These are phyloP conservation scores for Boletus barrowsii DNA, from an alignment of 768 basidiomycete species.

Conservation along the genomic window DNA sequence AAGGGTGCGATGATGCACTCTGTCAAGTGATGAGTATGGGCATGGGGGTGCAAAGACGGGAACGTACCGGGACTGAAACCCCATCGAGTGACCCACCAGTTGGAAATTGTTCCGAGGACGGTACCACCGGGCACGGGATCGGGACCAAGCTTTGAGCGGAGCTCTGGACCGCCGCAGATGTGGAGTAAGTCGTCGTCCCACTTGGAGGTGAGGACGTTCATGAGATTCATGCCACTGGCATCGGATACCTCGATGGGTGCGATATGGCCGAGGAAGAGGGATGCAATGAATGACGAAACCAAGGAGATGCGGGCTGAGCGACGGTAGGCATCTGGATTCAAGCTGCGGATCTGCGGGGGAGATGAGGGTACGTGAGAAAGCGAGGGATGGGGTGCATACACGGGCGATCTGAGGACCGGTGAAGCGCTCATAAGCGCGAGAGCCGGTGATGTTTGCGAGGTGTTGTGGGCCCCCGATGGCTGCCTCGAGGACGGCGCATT, in stretches of 20 bases:
- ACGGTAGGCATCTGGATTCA: neutral
- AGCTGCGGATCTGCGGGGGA: constrained; percentile 2
- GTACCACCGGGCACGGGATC: constrained; percentile 3
- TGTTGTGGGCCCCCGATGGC: neutral
- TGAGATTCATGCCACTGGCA: constrained; percentile 10
- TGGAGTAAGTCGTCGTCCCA: neutral
- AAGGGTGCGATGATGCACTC: constrained; percentile 8
- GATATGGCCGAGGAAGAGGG: constrained; percentile 6
- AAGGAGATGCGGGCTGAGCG: constrained; percentile 4
- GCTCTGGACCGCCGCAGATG: neutral
- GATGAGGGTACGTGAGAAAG: neutral
- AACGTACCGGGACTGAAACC: constrained; percentile 1
- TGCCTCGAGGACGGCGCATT: neutral
- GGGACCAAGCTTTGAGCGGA: constrained; percentile 5
- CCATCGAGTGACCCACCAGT: constrained; percentile 4
- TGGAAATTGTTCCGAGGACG: neutral
- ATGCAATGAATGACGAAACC: constrained; percentile 1
- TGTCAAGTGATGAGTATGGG: neutral
- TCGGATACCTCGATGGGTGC: constrained; percentile 9
- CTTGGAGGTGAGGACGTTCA: neutral
- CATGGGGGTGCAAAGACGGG: neutral
- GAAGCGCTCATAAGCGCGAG: constrained; percentile 8
- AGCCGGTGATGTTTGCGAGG: constrained; percentile 1
- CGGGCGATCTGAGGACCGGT: constrained; percentile 7
- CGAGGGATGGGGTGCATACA: neutral